Percentiles rank a stretch among this genome's conserved stretches.
Conservation (phyloP, 129 eudicot genomes). For the Daucus carota region DH1_v3.0 NC_030382.2:29659001-29659500, state of each 20-base stretch:
- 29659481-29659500: too few species aligned
- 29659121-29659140: neutral
- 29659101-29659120: conserved; percentile 1
- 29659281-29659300: conserved; percentile 85
- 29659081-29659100: neutral
- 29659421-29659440: too few species aligned
- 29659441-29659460: too few species aligned
- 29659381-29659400: neutral
- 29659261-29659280: conserved; percentile 18
- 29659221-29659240: neutral
- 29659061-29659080: neutral
- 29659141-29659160: neutral
- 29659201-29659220: neutral
- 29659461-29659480: too few species aligned
- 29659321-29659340: conserved; percentile 62
- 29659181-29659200: neutral
- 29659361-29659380: neutral
- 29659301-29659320: conserved; percentile 71
- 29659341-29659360: neutral
- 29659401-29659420: too few species aligned
- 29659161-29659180: neutral
- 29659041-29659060: conserved; percentile 9
- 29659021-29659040: conserved; percentile 83
- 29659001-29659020: conserved; percentile 57
- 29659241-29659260: neutral